These are phyloP conservation scores for Colletotrichum ledebouriae DNA, from an alignment of 2,329 filamentous ascomycete species.

Conservation along the genomic window DNA sequence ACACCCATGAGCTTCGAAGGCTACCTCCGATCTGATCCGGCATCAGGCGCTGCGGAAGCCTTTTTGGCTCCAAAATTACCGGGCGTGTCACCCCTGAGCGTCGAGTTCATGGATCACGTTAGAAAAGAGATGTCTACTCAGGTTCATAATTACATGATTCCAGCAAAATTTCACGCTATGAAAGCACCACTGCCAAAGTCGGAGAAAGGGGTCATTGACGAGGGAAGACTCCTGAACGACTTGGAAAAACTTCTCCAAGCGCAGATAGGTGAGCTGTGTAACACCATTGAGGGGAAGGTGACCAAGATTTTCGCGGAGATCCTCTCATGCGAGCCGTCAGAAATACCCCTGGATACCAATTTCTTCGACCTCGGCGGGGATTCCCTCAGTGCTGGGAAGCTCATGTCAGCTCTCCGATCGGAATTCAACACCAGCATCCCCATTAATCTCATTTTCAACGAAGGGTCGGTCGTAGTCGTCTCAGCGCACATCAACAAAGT, in stretches of 20 bases:
- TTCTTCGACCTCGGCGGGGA: conserved; percentile 68
- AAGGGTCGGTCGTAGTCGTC: conserved; percentile 59
- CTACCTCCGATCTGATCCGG: conserved; percentile 33
- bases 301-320: conserved; percentile 60
- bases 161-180: conserved; percentile 53
- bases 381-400: conserved; percentile 65
- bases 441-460: conserved; percentile 65
- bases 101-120: conserved; percentile 38
- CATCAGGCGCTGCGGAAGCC: conserved; percentile 39
- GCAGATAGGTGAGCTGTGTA: conserved; percentile 45
- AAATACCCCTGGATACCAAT: conserved; percentile 58
- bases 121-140: conserved; percentile 32
- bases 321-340: conserved; percentile 54
- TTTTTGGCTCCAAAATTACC: conserved; percentile 45
- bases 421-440: conserved; percentile 63
- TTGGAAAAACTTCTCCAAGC: conserved; percentile 42
- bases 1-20: conserved; percentile 43
- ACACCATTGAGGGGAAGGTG: conserved; percentile 54
- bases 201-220: conserved; percentile 51
- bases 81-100: conserved; percentile 10
- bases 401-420: conserved; percentile 64
- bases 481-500: conserved; percentile 52
- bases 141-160: conserved; percentile 55
- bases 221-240: conserved; percentile 51
- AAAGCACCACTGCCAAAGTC: conserved; percentile 52